These are phyloP conservation scores for Trichoderma reesei DNA, from an alignment of 495 filamentous ascomycete genomes.

Conservation along the genomic window DNA sequence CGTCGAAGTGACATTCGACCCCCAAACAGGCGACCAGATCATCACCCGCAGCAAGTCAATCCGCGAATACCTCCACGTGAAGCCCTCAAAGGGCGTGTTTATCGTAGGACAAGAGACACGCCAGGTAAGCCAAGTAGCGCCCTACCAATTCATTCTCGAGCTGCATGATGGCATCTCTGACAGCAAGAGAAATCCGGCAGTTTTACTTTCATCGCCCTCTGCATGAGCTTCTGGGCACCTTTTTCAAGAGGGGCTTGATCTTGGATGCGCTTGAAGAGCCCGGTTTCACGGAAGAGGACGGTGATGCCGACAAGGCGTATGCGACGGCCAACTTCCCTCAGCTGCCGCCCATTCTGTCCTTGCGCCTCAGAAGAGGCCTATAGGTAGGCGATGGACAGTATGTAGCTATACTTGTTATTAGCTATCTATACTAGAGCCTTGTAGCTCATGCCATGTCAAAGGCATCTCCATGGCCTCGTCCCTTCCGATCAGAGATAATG, in stretches of 20 bases:
- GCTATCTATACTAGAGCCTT: neutral
- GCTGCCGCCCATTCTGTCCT: constrained; percentile 28
- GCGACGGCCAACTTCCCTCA: constrained; percentile 27
- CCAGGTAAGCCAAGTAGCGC: no score
- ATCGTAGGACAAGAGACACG: constrained; percentile 20
- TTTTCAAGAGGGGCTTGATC: constrained; percentile 28
- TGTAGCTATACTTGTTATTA: no score
- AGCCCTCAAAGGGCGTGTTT: constrained; percentile 26
- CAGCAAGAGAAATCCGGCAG: constrained; percentile 16
- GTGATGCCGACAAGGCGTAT: constrained; percentile 16
- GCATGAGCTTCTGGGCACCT: constrained; percentile 28
- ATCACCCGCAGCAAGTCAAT: constrained; percentile 21
- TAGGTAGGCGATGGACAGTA: no score
- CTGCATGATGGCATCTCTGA: neutral
- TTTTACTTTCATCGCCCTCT: constrained; percentile 34
- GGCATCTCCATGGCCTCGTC: no score
- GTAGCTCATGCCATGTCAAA: no score
- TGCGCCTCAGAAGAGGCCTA: constrained; percentile 16
- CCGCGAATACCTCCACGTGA: constrained; percentile 27
- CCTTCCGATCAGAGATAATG: no score
- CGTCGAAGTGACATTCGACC: constrained; percentile 19
- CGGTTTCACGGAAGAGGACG: constrained; percentile 23
- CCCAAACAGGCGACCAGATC: constrained; percentile 17
- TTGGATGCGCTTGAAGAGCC: constrained; percentile 36
- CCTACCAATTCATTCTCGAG: no score